Percentiles rank a stretch among this genome's conserved stretches.
phyloP scores from a whole-genome alignment of 2,329 filamentous ascomycete species.

The Coniochaeta hoffmannii region DNA sequence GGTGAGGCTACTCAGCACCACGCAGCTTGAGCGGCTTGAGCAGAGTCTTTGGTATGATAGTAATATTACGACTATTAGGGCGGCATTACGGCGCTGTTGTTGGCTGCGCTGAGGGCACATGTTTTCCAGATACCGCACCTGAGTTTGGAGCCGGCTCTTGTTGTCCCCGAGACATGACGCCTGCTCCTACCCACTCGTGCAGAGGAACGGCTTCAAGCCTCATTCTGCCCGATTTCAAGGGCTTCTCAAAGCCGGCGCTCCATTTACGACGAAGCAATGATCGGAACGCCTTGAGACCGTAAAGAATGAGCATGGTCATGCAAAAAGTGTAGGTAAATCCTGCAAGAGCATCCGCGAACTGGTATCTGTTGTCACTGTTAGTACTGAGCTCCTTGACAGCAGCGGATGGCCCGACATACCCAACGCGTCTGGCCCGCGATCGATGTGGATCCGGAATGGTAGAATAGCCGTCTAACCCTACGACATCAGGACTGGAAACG shows the following conservation, averaged over 20 bases:
- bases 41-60: neutral
- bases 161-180: neutral
- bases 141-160: neutral
- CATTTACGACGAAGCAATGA: neutral
- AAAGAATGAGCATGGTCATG: constrained; percentile 9
- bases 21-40: neutral
- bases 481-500: constrained; percentile 5
- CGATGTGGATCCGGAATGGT: constrained; percentile 8
- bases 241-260: neutral
- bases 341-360: constrained; percentile 6
- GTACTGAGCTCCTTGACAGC: neutral
- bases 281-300: neutral
- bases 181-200: neutral
- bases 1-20: neutral
- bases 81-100: neutral
- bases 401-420: constrained; percentile 2
- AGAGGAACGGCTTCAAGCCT: neutral
- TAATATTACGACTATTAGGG: neutral
- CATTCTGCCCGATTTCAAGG: neutral
- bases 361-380: constrained; percentile 2
- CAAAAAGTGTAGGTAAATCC: constrained; percentile 9
- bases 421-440: constrained; percentile 6
- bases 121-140: neutral
- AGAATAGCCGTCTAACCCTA: constrained; percentile 10
- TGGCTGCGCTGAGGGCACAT: neutral